Evolutionary conservation across 768 basidiomycete species (phyloP), one percentile per base, ranked within the genome.

Genomic region (Hemileccinum rubropunctum): DNA sequence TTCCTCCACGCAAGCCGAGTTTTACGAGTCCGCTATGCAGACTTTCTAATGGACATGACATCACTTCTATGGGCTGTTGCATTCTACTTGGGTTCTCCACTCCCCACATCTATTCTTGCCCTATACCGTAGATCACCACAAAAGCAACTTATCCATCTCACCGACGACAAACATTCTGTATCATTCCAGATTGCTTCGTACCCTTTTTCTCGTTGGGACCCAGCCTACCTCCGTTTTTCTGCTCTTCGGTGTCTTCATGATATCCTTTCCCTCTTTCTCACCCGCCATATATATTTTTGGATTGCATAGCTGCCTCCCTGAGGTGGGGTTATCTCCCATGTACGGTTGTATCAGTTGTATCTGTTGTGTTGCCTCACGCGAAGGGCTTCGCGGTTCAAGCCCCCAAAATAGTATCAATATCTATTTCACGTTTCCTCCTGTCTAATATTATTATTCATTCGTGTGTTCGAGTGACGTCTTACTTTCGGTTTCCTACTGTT

Each of bases 371-470:
- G 38, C 50, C 27, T 54, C 62, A n/a, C 49, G 74, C 75, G 76
- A 76, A 76, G 75, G 75, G 76, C 75, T 76, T 76, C 75, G 75
- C 75, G 48, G 33, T 55, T 61, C 61, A 73, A 74, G 75, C 68
- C 74, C 74, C 75, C 56, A 14, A 56, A 73, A 74, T 67, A 49
- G 48, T 57, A 62, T 59, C 45, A 40, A 45, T 60, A 60, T 57
- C 42, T 63, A 57, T 64, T 54, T 49, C 43, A 20, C 32, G 27
- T 7, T 35, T 32, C 20, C 26, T 21, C 26, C 8, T 21, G 36
- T 6, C 12, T n/a, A 17, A 18, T 20, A n/a, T 39, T 36, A n/a
- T 42, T 40, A 14, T 35, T 32, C 26, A 10, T 45, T 43, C 30
- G 28, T 14, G 30, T 9, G 34, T 51, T 37, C 12, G 18, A 42